Evolutionary conservation across 768 basidiomycete genomes (phyloP).

Genomic region (Cystofilobasidium capitatum): DNA sequence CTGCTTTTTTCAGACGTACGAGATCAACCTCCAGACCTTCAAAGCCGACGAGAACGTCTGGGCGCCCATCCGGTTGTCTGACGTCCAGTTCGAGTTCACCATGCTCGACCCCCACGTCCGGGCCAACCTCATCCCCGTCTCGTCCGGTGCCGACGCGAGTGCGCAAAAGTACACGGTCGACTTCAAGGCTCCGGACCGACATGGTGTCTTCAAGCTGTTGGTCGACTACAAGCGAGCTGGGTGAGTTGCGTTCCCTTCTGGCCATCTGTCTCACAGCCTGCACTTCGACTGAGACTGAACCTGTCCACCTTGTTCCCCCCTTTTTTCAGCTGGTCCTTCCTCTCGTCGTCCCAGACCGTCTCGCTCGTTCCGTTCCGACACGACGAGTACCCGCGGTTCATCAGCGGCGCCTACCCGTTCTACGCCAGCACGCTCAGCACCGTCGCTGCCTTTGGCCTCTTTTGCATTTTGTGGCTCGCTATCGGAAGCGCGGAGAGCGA

Average conservation of each 20-base stretch:
- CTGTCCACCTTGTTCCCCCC: not conserved
- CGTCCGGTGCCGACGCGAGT: conserved; percentile 35
- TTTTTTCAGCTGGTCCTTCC: conserved; percentile 55
- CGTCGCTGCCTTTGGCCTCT: conserved; percentile 70
- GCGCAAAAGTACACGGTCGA: conserved; percentile 55
- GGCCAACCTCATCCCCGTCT: conserved; percentile 56
- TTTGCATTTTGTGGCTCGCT: conserved; percentile 69
- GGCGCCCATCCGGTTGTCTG: conserved; percentile 60
- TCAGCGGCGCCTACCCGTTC: conserved; percentile 92
- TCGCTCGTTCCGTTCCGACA: conserved; percentile 87
- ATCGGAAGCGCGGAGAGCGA: conserved; percentile 44
- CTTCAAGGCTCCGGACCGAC: conserved; percentile 86
- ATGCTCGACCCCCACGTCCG: conserved; percentile 98
- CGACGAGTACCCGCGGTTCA: conserved; percentile 90
- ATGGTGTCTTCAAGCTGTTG: conserved; percentile 98
- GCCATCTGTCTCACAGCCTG: not conserved
- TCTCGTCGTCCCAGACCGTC: conserved; percentile 64
- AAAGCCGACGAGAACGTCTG: conserved; percentile 47
- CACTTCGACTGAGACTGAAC: not conserved
- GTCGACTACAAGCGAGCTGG: conserved; percentile 82
- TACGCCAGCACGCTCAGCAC: conserved; percentile 86
- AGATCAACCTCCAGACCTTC: conserved; percentile 58
- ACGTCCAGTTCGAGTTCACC: conserved; percentile 89
- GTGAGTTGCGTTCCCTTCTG: conserved; percentile 42
- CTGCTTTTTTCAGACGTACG: conserved; percentile 54